Percentiles rank a stretch among this genome's conserved stretches.
These are phyloP conservation scores for Nannizziopsis barbatae DNA, from an alignment of 2,329 filamentous ascomycete species.

Conservation along the genomic window DNA sequence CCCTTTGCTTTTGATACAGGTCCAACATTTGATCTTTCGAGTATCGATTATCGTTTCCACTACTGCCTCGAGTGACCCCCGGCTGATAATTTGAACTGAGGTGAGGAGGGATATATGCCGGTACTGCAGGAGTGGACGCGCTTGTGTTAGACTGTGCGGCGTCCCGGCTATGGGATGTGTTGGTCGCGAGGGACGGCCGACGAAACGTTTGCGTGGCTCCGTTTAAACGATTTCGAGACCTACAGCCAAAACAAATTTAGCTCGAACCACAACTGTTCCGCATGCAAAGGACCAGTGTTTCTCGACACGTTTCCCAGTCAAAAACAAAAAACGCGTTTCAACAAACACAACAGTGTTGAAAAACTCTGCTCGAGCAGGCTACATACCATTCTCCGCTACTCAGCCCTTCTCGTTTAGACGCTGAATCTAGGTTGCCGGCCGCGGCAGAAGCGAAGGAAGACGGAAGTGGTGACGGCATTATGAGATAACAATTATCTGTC, in stretches of 20 bases:
- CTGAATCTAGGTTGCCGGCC: conserved; percentile 57
- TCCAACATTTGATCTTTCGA: conserved; percentile 67
- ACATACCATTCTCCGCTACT: conserved; percentile 63
- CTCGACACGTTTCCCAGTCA: not conserved
- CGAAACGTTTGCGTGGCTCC: conserved; percentile 58
- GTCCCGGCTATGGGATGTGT: conserved; percentile 38
- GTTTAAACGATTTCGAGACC: conserved; percentile 52
- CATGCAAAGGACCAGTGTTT: not conserved
- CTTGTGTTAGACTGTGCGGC: conserved; percentile 31
- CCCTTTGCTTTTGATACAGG: conserved; percentile 53
- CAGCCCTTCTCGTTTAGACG: conserved; percentile 48
- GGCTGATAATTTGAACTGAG: conserved; percentile 41
- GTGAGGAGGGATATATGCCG: conserved; percentile 52
- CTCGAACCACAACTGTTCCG: not conserved
- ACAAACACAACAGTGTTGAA: too few species aligned
- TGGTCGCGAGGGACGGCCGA: conserved; percentile 50
- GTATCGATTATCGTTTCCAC: conserved; percentile 52
- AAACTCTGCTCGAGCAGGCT: not conserved
- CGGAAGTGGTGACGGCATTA: conserved; percentile 63
- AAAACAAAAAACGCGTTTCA: not conserved
- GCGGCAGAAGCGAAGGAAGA: conserved; percentile 78
- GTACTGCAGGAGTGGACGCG: conserved; percentile 31
- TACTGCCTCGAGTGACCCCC: conserved; percentile 42
- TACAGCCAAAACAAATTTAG: conserved; percentile 20
- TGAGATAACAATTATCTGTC: conserved; percentile 17